Conservation (phyloP, 2,329 filamentous ascomycete genomes). For the Rhinocladiella mackenziei region DNA sequence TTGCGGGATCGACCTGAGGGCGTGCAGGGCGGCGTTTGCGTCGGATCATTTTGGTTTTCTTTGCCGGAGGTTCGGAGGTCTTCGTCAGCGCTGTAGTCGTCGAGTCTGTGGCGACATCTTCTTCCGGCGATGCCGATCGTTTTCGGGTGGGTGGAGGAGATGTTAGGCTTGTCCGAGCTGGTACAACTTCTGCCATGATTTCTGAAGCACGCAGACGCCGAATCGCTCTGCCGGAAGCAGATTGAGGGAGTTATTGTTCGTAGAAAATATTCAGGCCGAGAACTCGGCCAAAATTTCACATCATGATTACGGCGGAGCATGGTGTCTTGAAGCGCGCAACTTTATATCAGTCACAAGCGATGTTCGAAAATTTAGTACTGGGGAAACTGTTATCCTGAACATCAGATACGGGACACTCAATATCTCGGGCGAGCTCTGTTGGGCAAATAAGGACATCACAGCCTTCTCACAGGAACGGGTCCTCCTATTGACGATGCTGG, state of each 20-base stretch:
- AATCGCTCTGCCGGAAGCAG: no score
- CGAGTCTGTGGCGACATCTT: constrained; percentile 6
- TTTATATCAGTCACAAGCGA: no score
- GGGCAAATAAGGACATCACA: no score
- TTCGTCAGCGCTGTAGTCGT: constrained; percentile 22
- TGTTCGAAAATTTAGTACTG: no score
- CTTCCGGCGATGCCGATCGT: constrained; percentile 26
- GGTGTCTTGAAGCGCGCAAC: background rate
- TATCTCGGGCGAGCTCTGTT: no score
- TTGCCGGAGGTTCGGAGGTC: constrained; percentile 34
- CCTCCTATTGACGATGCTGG: no score
- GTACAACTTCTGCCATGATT: constrained; percentile 26
- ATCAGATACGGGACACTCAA: no score
- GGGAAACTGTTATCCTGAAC: no score
- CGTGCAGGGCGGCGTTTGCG: constrained; percentile 87
- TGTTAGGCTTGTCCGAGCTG: constrained; percentile 19
- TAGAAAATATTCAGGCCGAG: no score
- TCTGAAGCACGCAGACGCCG: background rate
- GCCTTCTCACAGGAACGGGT: no score
- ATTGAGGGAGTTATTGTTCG: no score
- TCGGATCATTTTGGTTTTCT: constrained; percentile 84
- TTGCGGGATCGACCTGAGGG: constrained; percentile 81
- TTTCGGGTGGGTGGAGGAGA: constrained; percentile 26
- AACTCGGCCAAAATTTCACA: constrained; percentile 1
- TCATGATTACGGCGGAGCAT: constrained; percentile 5